Evolutionary conservation across 352 stramenopile species (phyloP), one percentile per base, ranked within the genome.

Genomic region (Phytophthora citricola): DNA sequence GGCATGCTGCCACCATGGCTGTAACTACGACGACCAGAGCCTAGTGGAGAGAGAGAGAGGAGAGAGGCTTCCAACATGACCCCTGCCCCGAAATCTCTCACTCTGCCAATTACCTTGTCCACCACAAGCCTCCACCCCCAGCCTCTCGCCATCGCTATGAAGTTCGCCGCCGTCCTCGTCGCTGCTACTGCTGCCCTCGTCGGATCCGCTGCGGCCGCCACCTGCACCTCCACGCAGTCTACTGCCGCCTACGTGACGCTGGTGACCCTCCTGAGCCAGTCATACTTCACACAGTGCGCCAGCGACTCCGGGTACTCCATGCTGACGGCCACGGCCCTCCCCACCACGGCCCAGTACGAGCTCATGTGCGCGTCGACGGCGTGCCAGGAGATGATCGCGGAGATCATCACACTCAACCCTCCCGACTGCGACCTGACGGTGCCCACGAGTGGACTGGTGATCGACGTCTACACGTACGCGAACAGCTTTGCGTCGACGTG

Each of bases 341-440:
- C 66, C 43, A 71, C 66, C 2, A 56, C 36, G 2, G 66, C 46
- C 2, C 66, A 73, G 66, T 71, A 67, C 50, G 26, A 58, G 22
- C 41, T 60, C 45, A 79, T 79, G 71, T 79, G 71, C 58, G 57
- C 55, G 27, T 68, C 57, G 40, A 59, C 41, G 17, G 57, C 59
- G 29, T 79, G 71, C 52, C n/a, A 66, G 51, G 45, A 48, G 39
- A 29, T 76, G n/a, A 61, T 75, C 32, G 32, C 26, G 46, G 47
- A 40, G 11, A 41, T 79, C 51, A 26, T 20, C 2, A 43, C 60
- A 29, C 56, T 71, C 27, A 67, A 57, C 53, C 66, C 63, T n/a
- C 54, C 56, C 11, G 63, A 75, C 66, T 79, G 71, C 49, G 63
- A 63, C 45, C 57, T 79, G 52, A 72, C 56, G 8, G 58, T 72